Conservation (phyloP, 2,329 filamentous ascomycete genomes). For the Tolypocladium endophyticum region DNA sequence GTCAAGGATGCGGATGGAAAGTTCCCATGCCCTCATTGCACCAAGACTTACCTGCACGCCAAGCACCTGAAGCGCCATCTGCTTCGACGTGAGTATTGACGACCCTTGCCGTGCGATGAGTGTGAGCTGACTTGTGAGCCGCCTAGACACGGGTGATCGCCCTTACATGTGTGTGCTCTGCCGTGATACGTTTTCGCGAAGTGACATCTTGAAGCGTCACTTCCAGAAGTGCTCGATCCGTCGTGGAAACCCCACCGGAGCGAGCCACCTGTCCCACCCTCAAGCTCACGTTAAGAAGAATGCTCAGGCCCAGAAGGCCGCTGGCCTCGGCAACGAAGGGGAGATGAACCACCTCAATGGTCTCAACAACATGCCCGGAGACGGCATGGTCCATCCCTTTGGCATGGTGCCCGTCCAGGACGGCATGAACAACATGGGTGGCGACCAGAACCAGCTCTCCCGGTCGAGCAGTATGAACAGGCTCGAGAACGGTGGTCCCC, state of each 20-base stretch:
- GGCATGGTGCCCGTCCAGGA: slow-evolving; percentile 46
- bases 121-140: slow-evolving; percentile 15
- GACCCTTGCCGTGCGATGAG: slow-evolving; percentile 13
- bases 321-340: slow-evolving; percentile 40
- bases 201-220: slow-evolving; percentile 96
- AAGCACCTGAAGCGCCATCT: slow-evolving; percentile 97
- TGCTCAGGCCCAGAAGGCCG: slow-evolving; percentile 46
- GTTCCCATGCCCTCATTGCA: slow-evolving; percentile 96
- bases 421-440: slow-evolving; percentile 48
- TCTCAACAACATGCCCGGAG: slow-evolving; percentile 45
- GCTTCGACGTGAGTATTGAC: slow-evolving; percentile 69
- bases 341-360: slow-evolving; percentile 50
- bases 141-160: slow-evolving; percentile 83
- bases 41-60: slow-evolving; percentile 93
- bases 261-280: slow-evolving; percentile 87
- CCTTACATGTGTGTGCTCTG: slow-evolving; percentile 98
- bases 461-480: slow-evolving; percentile 50
- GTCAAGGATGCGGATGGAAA: slow-evolving; percentile 96
- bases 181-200: slow-evolving; percentile 94
- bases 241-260: slow-evolving; percentile 88
- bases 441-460: slow-evolving; percentile 52
- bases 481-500: slow-evolving; percentile 42
- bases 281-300: slow-evolving; percentile 81
- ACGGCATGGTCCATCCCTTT: slow-evolving; percentile 48
- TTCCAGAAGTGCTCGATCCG: slow-evolving; percentile 98